Evolutionary conservation across 73 alveolate species (phyloP), one percentile per base, ranked within the genome.

Genomic region (Paramecium sonneborni): DNA sequence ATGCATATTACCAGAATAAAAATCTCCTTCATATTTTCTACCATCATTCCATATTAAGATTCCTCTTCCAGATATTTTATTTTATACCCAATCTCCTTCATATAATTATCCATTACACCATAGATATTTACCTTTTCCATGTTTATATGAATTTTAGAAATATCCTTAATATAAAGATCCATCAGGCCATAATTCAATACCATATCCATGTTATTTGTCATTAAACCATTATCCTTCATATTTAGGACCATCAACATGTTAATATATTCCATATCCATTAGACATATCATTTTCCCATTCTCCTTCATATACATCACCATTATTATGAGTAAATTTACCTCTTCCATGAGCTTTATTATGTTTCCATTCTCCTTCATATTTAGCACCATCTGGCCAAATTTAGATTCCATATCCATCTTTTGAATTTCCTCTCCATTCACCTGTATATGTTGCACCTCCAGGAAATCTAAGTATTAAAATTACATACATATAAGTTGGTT

Each of bases 391-490:
- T 10, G 93, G 84, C 93, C 93, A 87, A 39, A 57, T 41, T 68
- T 87, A 28, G 11, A 87, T 84, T 9, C 93, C 93, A 41, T 68
- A 87, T n/a, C 93, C 93, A 87, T 87, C 93, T 11, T 87, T 95
- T 68, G 93, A 57, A 1, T 94, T 94, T 3, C 97, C 96, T 88
- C 85, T 93, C 99, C 99, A 97, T 93, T 97, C 96, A 30, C 99
- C 99, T 6, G 57, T 57, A 95, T 95, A 97, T 18, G 85, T 92
- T 21, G 99, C 97, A 5, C 98, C 97, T 56, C 95, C 93, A 37
- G 88, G 68, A 95, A 95, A 97, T 44, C 79, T 37, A 90, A 57
- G 10, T 24, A 21, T 57, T 24, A 15, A 1, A 24, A 24, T 57
- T 10, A 1, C 12, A 57, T 57, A 57, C 76, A 5, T 57, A 57